Base-by-base conservation (phyloP, 2,329 filamentous ascomycete genomes). In the Claviceps capensis region DNA sequence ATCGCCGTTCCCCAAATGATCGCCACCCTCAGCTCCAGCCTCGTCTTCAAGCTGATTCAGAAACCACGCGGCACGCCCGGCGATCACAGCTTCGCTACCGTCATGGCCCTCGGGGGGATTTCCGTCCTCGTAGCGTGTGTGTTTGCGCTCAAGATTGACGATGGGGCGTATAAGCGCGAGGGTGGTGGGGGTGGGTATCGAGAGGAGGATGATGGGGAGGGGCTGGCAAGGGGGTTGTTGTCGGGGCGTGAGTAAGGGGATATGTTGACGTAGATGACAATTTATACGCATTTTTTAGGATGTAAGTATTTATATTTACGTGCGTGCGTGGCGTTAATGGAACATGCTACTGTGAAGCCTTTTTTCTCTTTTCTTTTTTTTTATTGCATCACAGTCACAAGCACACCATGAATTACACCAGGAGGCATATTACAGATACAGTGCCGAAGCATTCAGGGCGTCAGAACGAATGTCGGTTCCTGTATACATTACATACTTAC, bases 1-100 rank as follows among this genome's bases (percentile, higher is more conserved):
- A 86, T 97, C 59, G 88, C 90, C 1, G 83, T 88, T 5, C 91
- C 91, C 1, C 91, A 97, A 65, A 90, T 96, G 55, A 77, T 96
- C 51, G 89, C 91, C 11, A 96, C 89, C 5, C 70, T 96, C 30
- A 81, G 86, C 23, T 91, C 87, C 54, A 89, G 85, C 62, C 72
- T 85, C 54, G 86, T 97, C 56, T 97, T 97, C 72, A 83, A 81
- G 62, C 71, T 84, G 42, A 78, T 91, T 61, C 90, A 97, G 70
- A 95, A 95, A 67, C 88, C 88, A 0, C 78, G 91, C 56, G 90
- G 89, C 4, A 79, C 77, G 4, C 85, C 88, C 0, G 90, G 88
- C 37, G 91, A 97, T 68, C 81, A 85, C 57, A 94, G 87, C 65
- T 87, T 96, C 48, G 83, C 84, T 16, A 88, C 91, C 72, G 88